Percentiles rank a stretch among this genome's conserved stretches.
Conservation (phyloP, 306 rosid genomes). For the Corylus avellana region DNA sequence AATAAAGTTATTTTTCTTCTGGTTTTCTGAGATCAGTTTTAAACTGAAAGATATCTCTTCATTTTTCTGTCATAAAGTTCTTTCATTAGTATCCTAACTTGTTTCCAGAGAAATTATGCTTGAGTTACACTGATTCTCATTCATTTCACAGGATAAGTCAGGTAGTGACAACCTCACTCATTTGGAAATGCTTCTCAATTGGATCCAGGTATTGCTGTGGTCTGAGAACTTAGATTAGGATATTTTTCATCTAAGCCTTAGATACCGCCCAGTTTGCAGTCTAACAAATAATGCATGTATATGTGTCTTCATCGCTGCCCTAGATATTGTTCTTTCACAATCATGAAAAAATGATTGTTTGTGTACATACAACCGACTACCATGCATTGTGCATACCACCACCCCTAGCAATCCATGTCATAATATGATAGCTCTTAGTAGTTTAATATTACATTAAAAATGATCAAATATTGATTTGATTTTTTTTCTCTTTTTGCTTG, state of each 20-base stretch:
- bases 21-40: neutral
- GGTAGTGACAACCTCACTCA: constrained; percentile 44
- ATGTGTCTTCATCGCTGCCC: constrained; percentile 4
- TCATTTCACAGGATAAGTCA: constrained; percentile 48
- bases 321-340: neutral
- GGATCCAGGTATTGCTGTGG: constrained; percentile 72
- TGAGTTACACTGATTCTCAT: constrained; percentile 15
- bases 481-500: no score
- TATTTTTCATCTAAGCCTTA: constrained; percentile 3
- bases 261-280: neutral
- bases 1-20: neutral
- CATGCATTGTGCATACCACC: neutral
- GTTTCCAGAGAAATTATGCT: neutral
- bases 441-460: neutral
- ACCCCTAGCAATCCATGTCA: neutral
- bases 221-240: neutral
- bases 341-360: neutral
- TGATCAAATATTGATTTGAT: neutral
- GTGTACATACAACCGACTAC: neutral
- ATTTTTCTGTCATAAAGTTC: neutral
- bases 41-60: neutral
- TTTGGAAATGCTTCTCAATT: constrained; percentile 72
- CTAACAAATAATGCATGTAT: neutral
- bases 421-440: neutral
- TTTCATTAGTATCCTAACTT: neutral